phyloP scores from a whole-genome alignment of 495 filamentous ascomycete species.

The Hypoxylon cercidicola region DNA sequence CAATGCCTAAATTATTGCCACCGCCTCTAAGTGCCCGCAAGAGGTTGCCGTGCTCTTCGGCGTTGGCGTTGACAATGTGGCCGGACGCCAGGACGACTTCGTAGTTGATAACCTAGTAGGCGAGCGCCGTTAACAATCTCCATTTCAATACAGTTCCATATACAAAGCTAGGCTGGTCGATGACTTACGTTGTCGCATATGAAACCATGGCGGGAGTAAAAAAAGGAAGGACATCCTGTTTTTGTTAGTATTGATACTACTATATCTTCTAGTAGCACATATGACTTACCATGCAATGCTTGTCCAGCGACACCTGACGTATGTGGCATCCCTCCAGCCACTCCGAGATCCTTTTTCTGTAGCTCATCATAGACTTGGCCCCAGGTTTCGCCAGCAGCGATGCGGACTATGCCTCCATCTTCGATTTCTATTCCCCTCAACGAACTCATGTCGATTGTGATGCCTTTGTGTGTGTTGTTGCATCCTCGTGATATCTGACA shows the following conservation, averaged over 20 bases:
- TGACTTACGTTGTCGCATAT: not conserved
- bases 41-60: constrained; percentile 56
- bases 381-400: not conserved
- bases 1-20: constrained; percentile 66
- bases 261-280: not conserved
- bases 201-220: not conserved
- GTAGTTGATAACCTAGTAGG: constrained; percentile 55
- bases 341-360: not conserved
- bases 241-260: not conserved
- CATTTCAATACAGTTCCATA: not conserved
- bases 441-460: not conserved
- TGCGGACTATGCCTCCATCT: not conserved
- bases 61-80: constrained; percentile 55
- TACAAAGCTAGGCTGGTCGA: not conserved
- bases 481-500: not conserved
- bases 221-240: not conserved
- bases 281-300: not conserved
- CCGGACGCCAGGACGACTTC: constrained; percentile 60
- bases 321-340: not conserved
- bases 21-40: constrained; percentile 68
- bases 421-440: not conserved
- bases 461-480: not conserved
- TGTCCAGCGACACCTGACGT: not conserved
- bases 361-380: not conserved
- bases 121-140: not conserved